These are phyloP conservation scores for Neophaeococcomyces aloes DNA, from an alignment of 2,329 filamentous ascomycete species.

Conservation along the genomic window DNA sequence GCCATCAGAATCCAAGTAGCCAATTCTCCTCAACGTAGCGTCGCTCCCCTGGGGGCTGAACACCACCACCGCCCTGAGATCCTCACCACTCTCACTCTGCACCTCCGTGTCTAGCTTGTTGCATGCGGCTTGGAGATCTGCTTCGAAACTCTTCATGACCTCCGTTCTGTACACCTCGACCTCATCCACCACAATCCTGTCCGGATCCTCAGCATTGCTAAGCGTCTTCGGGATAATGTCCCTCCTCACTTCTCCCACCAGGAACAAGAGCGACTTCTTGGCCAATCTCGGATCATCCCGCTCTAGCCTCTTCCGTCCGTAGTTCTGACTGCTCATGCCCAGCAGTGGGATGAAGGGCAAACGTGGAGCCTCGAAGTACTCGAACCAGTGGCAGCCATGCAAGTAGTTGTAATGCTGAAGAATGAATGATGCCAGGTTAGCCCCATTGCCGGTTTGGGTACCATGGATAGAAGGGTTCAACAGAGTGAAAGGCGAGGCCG, in stretches of 20 bases:
- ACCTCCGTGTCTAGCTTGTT: not conserved
- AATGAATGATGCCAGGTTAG: conserved; percentile 67
- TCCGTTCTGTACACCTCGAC: conserved; percentile 77
- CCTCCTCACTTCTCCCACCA: conserved; percentile 78
- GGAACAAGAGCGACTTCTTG: conserved; percentile 60
- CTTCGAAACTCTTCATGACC: conserved; percentile 65
- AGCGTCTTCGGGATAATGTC: conserved; percentile 82
- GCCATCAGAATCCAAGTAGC: conserved; percentile 34
- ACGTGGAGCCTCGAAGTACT: conserved; percentile 17
- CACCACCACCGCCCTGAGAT: conserved; percentile 32
- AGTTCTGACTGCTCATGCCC: conserved; percentile 20
- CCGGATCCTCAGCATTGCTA: conserved; percentile 36
- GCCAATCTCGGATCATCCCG: conserved; percentile 11
- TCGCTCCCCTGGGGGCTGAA: conserved; percentile 54
- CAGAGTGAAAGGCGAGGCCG: conserved; percentile 11
- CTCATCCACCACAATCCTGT: conserved; percentile 64
- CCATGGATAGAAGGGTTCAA: conserved; percentile 57
- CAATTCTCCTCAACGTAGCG: conserved; percentile 47
- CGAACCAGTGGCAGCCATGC: conserved; percentile 8
- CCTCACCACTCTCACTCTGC: not conserved
- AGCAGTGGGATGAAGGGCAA: conserved; percentile 16
- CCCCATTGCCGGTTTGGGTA: conserved; percentile 73
- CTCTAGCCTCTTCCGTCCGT: conserved; percentile 6
- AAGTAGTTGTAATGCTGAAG: conserved; percentile 58
- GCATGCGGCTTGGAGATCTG: not conserved